Evolutionary conservation across 1,284 basidiomycete genomes (phyloP).

Genomic region (Cutaneotrichosporon cavernicola): DNA sequence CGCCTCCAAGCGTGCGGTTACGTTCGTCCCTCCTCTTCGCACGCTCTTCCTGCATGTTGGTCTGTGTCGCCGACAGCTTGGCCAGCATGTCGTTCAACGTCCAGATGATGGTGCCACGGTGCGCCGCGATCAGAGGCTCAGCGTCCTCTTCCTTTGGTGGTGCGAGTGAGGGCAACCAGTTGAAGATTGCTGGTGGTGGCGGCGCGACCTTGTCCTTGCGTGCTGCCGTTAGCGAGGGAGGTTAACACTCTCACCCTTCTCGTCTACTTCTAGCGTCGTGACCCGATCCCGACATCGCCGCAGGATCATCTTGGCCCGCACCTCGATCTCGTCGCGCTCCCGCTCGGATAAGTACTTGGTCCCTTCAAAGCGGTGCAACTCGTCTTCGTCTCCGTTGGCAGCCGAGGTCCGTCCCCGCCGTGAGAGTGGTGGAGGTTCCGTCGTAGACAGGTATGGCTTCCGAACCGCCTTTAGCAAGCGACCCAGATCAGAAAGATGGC

Average conservation of each 20-base stretch:
- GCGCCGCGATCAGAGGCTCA: slow-evolving; percentile 52
- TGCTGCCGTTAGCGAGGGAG: slow-evolving; percentile 18
- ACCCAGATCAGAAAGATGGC: slow-evolving; percentile 42
- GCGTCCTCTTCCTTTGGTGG: slow-evolving; percentile 31
- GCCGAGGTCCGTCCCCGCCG: slow-evolving; percentile 21
- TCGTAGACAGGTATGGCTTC: slow-evolving; percentile 49
- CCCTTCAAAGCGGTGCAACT: slow-evolving; percentile 45
- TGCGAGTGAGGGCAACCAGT: slow-evolving; percentile 49
- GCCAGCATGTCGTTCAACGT: slow-evolving; percentile 56
- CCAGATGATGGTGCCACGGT: slow-evolving; percentile 56
- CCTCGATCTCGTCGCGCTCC: slow-evolving; percentile 61
- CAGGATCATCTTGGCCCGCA: slow-evolving; percentile 57
- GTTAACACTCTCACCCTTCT: slow-evolving; percentile 50
- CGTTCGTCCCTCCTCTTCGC: slow-evolving; percentile 50
- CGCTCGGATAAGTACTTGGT: slow-evolving; percentile 56
- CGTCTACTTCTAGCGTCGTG: slow-evolving; percentile 55
- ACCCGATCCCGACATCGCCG: slow-evolving; percentile 57
- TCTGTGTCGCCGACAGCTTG: slow-evolving; percentile 51
- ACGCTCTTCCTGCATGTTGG: slow-evolving; percentile 57
- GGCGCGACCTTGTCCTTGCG: slow-evolving; percentile 32
- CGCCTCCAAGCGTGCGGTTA: slow-evolving; percentile 42
- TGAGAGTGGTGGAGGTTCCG: slow-evolving; percentile 37
- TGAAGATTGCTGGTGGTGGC: slow-evolving; percentile 32
- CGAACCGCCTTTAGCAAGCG: slow-evolving; percentile 43
- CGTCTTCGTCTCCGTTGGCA: slow-evolving; percentile 14